A percentile compares a stretch with the other conserved stretches of the same genome.
Evolutionary conservation across 2,329 filamentous ascomycete genomes (phyloP).

Genomic region (Neocucurbitaria cava): DNA sequence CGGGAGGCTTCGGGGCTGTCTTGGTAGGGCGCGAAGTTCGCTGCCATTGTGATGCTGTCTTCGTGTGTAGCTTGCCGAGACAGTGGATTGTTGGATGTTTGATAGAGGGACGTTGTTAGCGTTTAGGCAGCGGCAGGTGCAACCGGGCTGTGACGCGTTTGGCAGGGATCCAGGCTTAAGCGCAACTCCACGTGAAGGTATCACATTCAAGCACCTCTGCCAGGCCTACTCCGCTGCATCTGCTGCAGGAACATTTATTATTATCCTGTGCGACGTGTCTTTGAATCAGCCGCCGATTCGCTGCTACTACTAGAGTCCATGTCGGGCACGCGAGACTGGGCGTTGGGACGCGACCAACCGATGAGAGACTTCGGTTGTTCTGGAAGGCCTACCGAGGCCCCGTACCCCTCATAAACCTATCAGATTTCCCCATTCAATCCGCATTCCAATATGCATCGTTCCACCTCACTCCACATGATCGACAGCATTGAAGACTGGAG

Average conservation of each 20-base stretch:
- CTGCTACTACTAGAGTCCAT: not conserved
- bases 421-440: constrained; percentile 7
- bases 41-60: constrained; percentile 29
- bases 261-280: constrained; percentile 6
- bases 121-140: constrained; percentile 17
- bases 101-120: constrained; percentile 8
- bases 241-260: constrained; percentile 10
- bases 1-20: constrained; percentile 87
- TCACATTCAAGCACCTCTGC: constrained; percentile 7
- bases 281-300: not conserved
- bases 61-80: not conserved
- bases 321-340: not conserved
- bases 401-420: constrained; percentile 13
- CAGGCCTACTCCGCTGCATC: constrained; percentile 6
- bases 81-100: not conserved
- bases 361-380: not conserved
- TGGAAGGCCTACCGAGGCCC: not conserved
- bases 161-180: constrained; percentile 23
- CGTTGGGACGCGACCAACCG: not conserved
- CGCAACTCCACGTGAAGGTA: constrained; percentile 17
- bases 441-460: constrained; percentile 28
- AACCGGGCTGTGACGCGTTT: constrained; percentile 19
- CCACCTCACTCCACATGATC: constrained; percentile 39
- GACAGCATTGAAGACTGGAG: constrained; percentile 22
- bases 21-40: constrained; percentile 93